A percentile compares a stretch with the other conserved stretches of the same genome.
Evolutionary conservation across 352 stramenopile genomes (phyloP).

Genomic region (Phytopythium kandeliae): DNA sequence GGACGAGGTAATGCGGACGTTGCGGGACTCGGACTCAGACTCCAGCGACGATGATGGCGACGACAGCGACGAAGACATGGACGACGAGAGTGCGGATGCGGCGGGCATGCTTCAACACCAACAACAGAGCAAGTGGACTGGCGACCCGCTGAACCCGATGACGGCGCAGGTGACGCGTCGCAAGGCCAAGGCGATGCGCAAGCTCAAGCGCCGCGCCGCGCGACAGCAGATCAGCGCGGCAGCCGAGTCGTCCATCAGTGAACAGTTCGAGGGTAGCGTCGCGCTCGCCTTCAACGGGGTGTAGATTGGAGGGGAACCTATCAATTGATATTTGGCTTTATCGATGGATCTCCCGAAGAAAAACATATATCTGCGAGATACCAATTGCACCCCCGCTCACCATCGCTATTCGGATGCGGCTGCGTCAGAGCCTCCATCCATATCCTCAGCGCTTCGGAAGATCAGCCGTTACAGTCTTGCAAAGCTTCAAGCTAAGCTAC

Average conservation of each 20-base stretch:
- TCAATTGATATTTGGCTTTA: too few relatives aligned
- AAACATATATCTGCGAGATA: too few relatives aligned
- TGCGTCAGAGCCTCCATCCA: too few relatives aligned
- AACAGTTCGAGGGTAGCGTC: conserved; percentile 46
- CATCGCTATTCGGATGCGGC: too few relatives aligned
- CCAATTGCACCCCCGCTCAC: too few relatives aligned
- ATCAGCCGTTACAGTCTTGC: too few relatives aligned
- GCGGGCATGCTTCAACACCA: conserved; percentile 29
- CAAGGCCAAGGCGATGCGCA: conserved; percentile 72
- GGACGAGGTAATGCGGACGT: conserved; percentile 29
- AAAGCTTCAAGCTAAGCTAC: too few relatives aligned
- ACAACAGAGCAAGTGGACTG: conserved; percentile 40
- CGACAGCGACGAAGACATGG: conserved; percentile 38
- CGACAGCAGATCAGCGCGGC: conserved; percentile 48
- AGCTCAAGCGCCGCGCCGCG: conserved; percentile 64
- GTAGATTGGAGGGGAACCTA: conserved; percentile 9
- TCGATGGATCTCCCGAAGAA: too few relatives aligned
- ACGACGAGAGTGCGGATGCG: conserved; percentile 31
- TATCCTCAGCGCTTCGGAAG: too few relatives aligned
- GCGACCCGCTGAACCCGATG: conserved; percentile 54
- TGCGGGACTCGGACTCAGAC: conserved; percentile 51
- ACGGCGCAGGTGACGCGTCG: conserved; percentile 39
- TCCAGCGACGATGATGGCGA: conserved; percentile 41
- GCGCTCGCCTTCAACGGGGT: conserved; percentile 27
- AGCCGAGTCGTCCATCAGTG: conserved; percentile 50